Evolutionary conservation across 2,329 filamentous ascomycete genomes (phyloP), one percentile per base, ranked within the genome.

Genomic region (Exophiala oligosperma): DNA sequence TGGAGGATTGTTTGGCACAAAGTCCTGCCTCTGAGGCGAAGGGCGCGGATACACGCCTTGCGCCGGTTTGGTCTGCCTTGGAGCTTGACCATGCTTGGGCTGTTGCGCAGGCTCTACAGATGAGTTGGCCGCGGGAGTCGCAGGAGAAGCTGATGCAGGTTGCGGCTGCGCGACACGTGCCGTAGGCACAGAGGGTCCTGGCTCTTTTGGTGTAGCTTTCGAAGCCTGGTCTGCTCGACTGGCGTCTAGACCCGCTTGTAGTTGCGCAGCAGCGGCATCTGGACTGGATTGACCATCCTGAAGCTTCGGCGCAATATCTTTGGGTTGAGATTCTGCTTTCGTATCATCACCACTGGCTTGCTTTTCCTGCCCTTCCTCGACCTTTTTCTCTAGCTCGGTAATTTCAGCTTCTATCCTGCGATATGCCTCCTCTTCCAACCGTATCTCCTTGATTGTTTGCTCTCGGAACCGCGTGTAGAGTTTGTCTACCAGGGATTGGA

Each of bases 401-500:
- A 95, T 84, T 64, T 96, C 88, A 58, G 79, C 79, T 71, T 86
- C 82, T 44, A 93, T 74, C 17, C 76, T 75, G 26, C 82, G 80
- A 69, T 88, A 89, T 52, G 78, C 80, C 58, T 79, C 81, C 76
- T 97, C 92, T 61, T 94, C 88, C 55, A 89, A 84, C 58, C 83
- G 80, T 59, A 97, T 90, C 67, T 88, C 82, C 56, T 79, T 77
- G n/a, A 91, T 81, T 49, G 88, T 79, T 44, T 87, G 78, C 47
- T 88, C 84, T 63, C 86, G 83, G 71, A 95, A 97, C 61, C 84
- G 81, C 11, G 83, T 81, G 70, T 94, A 95, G 1, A 96, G 79
- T 63, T 87, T 85, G 57, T 87, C 80, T 49, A 95, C 83, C 46
- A 96, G 76, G 2, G 59, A 55, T 49, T 64, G 60, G 4, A 67